Percentiles rank a stretch among this genome's conserved stretches.
These are phyloP conservation scores for Seiridium cupressi DNA, from an alignment of 2,329 filamentous ascomycete genomes.

Conservation along the genomic window DNA sequence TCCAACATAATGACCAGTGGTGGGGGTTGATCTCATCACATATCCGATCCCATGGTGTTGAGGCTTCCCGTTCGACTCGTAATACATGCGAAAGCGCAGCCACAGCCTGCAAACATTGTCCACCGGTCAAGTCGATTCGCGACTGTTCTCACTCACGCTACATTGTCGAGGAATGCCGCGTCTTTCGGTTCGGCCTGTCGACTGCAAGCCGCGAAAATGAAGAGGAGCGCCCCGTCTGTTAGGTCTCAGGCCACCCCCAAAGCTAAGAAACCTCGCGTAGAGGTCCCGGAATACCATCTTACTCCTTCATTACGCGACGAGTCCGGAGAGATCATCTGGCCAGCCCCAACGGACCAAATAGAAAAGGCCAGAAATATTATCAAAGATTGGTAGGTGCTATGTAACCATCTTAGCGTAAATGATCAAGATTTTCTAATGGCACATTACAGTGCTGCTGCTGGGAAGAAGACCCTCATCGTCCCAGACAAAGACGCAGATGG, in stretches of 20 bases:
- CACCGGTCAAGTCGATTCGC: too few species aligned
- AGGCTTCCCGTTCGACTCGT: too few species aligned
- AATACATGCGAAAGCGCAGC: too few species aligned
- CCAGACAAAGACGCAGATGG: slow-evolving; percentile 72
- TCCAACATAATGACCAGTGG: too few species aligned
- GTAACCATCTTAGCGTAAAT: too few species aligned
- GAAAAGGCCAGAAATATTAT: slow-evolving; percentile 55
- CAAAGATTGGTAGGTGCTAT: slow-evolving; percentile 48
- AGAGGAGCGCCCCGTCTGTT: slow-evolving; percentile 19
- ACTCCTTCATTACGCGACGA: slow-evolving; percentile 38
- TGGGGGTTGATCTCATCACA: too few species aligned
- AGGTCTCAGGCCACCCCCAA: slow-evolving; percentile 13
- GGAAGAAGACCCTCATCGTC: slow-evolving; percentile 55
- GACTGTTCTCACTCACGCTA: not conserved
- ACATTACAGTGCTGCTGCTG: slow-evolving; percentile 42
- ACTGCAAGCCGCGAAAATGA: slow-evolving; percentile 16
- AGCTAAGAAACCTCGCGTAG: slow-evolving; percentile 23
- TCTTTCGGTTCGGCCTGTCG: not conserved
- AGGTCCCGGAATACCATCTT: slow-evolving; percentile 42
- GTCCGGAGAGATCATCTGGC: slow-evolving; percentile 55
- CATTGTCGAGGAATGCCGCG: not conserved
- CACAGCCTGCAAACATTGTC: too few species aligned
- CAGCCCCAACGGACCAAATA: slow-evolving; percentile 56
- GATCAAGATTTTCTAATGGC: not conserved
- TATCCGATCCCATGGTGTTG: too few species aligned